These are phyloP conservation scores for Pulveroboletus ravenelii DNA, from an alignment of 768 basidiomycete species.

Conservation along the genomic window DNA sequence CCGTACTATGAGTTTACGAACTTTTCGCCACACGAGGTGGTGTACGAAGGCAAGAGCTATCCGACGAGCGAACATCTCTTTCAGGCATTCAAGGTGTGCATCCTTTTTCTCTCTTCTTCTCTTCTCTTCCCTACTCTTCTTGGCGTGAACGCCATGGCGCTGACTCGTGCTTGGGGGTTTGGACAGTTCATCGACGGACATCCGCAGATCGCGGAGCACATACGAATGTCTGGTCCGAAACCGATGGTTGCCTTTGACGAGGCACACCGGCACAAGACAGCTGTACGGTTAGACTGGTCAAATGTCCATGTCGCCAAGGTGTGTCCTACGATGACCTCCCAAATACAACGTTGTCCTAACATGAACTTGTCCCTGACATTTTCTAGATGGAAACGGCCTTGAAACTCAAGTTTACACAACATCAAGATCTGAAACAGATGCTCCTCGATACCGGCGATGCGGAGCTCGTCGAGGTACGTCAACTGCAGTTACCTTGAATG, in stretches of 20 bases:
- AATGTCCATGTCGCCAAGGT: slow-evolving; percentile 63
- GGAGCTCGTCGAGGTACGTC: slow-evolving; percentile 61
- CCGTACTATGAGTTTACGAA: slow-evolving; percentile 72
- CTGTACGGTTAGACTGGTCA: slow-evolving; percentile 61
- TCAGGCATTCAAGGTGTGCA: slow-evolving; percentile 66
- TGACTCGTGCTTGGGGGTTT: slow-evolving; percentile 1
- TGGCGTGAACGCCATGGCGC: neutral
- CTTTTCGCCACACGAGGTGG: slow-evolving; percentile 64
- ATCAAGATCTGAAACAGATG: slow-evolving; percentile 50
- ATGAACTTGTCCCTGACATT: neutral
- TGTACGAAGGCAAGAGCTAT: slow-evolving; percentile 58
- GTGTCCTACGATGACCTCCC: neutral
- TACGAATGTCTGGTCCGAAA: slow-evolving; percentile 56
- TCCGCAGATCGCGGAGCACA: slow-evolving; percentile 64
- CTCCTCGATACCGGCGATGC: slow-evolving; percentile 63
- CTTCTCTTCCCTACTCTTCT: too few species aligned
- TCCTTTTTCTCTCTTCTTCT: neutral
- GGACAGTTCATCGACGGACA: slow-evolving; percentile 54
- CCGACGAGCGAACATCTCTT: slow-evolving; percentile 77
- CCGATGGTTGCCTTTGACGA: slow-evolving; percentile 63
- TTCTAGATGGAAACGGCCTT: slow-evolving; percentile 60
- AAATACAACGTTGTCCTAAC: neutral
- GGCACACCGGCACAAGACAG: slow-evolving; percentile 60
- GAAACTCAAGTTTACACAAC: slow-evolving; percentile 68
- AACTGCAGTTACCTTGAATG: neutral